Evolutionary conservation across 2,329 filamentous ascomycete species (phyloP).

Genomic region (Fusarium secorum): DNA sequence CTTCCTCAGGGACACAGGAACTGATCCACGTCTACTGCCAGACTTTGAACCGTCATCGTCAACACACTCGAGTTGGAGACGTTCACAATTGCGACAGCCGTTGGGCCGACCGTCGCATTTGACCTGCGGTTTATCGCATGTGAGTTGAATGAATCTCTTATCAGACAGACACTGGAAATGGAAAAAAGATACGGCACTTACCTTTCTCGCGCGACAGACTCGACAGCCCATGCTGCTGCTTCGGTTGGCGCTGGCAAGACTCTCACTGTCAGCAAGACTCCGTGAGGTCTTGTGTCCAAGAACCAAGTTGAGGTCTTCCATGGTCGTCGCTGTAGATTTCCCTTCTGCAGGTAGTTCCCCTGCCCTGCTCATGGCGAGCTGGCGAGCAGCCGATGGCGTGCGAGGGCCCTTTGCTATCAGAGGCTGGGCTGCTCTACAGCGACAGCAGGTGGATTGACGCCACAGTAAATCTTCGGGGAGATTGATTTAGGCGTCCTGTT

Average conservation of each 20-base stretch:
- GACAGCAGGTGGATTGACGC: constrained; percentile 20
- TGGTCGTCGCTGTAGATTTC: background rate
- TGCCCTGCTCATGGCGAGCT: constrained; percentile 40
- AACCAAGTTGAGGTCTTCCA: constrained; percentile 24
- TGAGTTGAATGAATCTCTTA: constrained; percentile 13
- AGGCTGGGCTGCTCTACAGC: constrained; percentile 28
- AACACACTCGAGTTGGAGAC: constrained; percentile 53
- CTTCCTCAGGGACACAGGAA: constrained; percentile 47
- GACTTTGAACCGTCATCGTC: constrained; percentile 46
- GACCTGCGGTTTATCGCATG: constrained; percentile 43
- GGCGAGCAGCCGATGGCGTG: constrained; percentile 44
- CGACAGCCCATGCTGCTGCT: constrained; percentile 49
- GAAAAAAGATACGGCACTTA: constrained; percentile 26
- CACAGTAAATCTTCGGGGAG: constrained; percentile 30
- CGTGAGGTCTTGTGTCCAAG: constrained; percentile 27
- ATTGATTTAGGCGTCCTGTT: constrained; percentile 15
- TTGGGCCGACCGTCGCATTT: constrained; percentile 53
- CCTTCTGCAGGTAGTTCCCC: background rate
- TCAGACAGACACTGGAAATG: background rate
- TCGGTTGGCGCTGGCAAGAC: constrained; percentile 24
- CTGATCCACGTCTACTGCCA: constrained; percentile 32
- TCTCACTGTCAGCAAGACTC: constrained; percentile 23
- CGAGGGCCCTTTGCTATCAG: constrained; percentile 38
- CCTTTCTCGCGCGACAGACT: constrained; percentile 53
- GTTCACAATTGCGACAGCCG: constrained; percentile 54